Evolutionary conservation across 2,329 filamentous ascomycete species (phyloP).

Genomic region (Aspergillus quadrilineatus): DNA sequence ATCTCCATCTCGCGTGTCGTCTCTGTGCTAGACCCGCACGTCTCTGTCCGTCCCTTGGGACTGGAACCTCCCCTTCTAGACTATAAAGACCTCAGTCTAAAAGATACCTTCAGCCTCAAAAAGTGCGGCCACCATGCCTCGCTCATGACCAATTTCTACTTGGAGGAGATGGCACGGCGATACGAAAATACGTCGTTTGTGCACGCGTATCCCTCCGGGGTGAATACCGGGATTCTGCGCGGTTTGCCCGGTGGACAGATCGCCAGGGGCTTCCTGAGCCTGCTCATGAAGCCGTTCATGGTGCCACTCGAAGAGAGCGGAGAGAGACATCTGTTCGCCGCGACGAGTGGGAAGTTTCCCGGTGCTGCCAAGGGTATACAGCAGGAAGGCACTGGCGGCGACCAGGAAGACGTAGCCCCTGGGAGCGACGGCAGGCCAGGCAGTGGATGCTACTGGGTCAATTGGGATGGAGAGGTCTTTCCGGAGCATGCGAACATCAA

Average conservation of each 20-base stretch:
- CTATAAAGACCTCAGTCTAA: constrained; percentile 41
- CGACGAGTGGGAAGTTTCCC: constrained; percentile 32
- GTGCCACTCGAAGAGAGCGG: constrained; percentile 9
- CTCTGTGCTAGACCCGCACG: constrained; percentile 37
- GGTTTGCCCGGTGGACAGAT: constrained; percentile 37
- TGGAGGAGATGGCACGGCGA: constrained; percentile 34
- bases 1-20: constrained; percentile 35
- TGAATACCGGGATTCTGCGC: constrained; percentile 39
- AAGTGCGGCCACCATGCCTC: constrained; percentile 41
- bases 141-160: constrained; percentile 38
- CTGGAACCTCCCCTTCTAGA: constrained; percentile 31
- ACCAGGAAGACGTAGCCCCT: constrained; percentile 10
- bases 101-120: constrained; percentile 29
- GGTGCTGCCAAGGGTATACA: constrained; percentile 1
- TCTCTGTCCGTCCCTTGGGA: constrained; percentile 28
- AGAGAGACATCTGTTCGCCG: constrained; percentile 9
- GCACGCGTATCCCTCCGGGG: constrained; percentile 44
- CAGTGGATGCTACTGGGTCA: constrained; percentile 20
- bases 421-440: constrained; percentile 18
- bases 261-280: not conserved
- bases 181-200: constrained; percentile 34
- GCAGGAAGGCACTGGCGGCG: constrained; percentile 1
- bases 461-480: constrained; percentile 16
- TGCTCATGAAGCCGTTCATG: constrained; percentile 29
- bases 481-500: constrained; percentile 11